Base-by-base conservation (phyloP, 1,139 yeast genomes). In the Geotrichum carabidarum region DNA sequence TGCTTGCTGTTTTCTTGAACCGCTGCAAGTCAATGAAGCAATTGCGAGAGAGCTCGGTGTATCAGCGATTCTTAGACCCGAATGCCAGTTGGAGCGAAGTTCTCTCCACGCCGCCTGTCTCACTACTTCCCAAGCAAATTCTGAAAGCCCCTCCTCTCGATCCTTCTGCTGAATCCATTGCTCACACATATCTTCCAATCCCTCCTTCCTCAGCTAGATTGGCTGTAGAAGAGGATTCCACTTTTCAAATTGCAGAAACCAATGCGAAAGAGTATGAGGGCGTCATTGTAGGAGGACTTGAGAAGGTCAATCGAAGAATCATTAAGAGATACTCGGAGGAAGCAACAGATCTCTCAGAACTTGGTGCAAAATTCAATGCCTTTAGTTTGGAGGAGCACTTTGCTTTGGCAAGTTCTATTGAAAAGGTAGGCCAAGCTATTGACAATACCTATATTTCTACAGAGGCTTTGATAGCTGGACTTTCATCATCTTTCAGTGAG, bases 21-120 rank as follows among this genome's bases (percentile, higher is more conserved):
- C 78, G 90, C 59, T 89, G 98, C 66, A 69, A 81, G 56, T 72
- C 74, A 18, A 82, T 83, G 54, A 74, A 76, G 1, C 81, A 75
- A 57, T 74, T 89, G 11, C 72, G 83, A 22, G 76, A 76, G 45
- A 78, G 84, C 53, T 79, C 80, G 37, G 83, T 87, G 50, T 85
- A 89, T 63, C 78, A 82, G 40, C 82, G 86, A 65, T 91, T 91
- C 66, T 71, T 91, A 59, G 95, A 90, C 65, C 95, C 97, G 6
- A 84, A 85, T 60, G 81, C 87, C 2, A 84, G 84, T 63, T 91
- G 95, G 95, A 65, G 68, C 55, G 81, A 78, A 62, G 79, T 80
- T 1, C 65, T 79, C 49, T 70, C 71, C 45, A 68, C 80, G 64
- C 85, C 89, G 62, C 85, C 78, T 68, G 83, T 68, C 70, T 81